Evolutionary conservation across 345 rosid species (phyloP), one percentile per base, ranked within the genome.

Genomic region (Trapa incisa): DNA sequence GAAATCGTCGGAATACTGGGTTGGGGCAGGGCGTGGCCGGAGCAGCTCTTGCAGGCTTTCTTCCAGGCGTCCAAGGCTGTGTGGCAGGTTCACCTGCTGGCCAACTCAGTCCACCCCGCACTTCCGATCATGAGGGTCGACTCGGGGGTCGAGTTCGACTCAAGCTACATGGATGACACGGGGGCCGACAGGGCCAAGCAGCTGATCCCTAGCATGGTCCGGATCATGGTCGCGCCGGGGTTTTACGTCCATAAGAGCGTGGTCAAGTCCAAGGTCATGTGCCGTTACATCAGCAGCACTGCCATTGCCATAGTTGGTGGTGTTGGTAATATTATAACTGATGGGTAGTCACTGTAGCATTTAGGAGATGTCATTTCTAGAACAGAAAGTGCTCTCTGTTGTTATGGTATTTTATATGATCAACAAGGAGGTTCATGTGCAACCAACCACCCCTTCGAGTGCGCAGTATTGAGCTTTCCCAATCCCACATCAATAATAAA

Each of bases 21-120:
- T 2, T 91, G 96, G 92, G 89, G 81, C 71, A 71, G 85, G 73
- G 96, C 96, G 29, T 94, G 99, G 99, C 86, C 96, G 36, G 96
- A 94, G 76, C 89, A 92, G 37, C 69, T 94, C 61, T 66, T 84
- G 74, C 84, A 89, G 79, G 91, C 99, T 3, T 94, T 94, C 70
- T 94, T 94, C 72, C 73, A 78, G 52, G 97, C 97, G 7, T 86
- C 99, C 2, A 94, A 89, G 77, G 83, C 80, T 61, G 87, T 91
- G 56, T 94, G 96, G 96, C 78, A 86, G 75, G 88, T 87, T 54
- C 99, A 94, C 79, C 79, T 89, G 17, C 78, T 94, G 76, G 97
- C 99, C 54, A 91, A 89, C 69, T 91, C 99, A 38, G 87, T 91
- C 65, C 95, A 94, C 70, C 99, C 99, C 1, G 80, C 81, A 1